phyloP scores from a whole-genome alignment of 495 filamentous ascomycete species.

The Penicillium bialowiezense region DNA sequence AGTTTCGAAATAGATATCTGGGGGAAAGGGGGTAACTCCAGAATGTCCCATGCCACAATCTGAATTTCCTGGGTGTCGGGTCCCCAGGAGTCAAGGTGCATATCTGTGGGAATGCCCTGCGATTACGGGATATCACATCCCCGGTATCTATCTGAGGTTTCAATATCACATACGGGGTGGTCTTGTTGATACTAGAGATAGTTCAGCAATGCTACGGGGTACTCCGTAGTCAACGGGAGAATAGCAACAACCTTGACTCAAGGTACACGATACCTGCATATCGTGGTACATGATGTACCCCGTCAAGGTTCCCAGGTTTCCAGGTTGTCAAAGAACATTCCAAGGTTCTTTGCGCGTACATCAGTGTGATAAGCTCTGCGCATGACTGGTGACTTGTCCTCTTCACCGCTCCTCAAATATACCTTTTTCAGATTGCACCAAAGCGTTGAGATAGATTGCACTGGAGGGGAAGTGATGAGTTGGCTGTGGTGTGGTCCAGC shows the following conservation, averaged over 20 bases:
- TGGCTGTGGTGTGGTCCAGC: not conserved
- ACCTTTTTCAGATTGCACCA: not conserved
- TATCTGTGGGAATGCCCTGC: not conserved
- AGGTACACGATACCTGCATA: slow-evolving; percentile 3
- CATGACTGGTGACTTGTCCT: slow-evolving; percentile 5
- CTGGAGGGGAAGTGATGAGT: slow-evolving; percentile 4
- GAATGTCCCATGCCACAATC: slow-evolving; percentile 6
- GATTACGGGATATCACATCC: not conserved
- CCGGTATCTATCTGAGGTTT: not conserved
- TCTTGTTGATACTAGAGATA: not conserved
- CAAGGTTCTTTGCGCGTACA: not conserved
- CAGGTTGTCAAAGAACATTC: slow-evolving; percentile 2
- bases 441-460: not conserved
- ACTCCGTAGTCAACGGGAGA: too few relatives aligned
- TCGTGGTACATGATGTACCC: not conserved
- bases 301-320: too few relatives aligned
- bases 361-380: not conserved
- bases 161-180: not conserved
- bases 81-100: not conserved
- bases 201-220: too few relatives aligned
- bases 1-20: not conserved
- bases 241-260: not conserved
- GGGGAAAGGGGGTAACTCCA: slow-evolving; percentile 1
- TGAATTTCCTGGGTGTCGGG: slow-evolving; percentile 4
- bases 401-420: slow-evolving; percentile 5